Evolutionary conservation across 768 basidiomycete genomes (phyloP).

Genomic region (Rubroboletus pulcherrimus): DNA sequence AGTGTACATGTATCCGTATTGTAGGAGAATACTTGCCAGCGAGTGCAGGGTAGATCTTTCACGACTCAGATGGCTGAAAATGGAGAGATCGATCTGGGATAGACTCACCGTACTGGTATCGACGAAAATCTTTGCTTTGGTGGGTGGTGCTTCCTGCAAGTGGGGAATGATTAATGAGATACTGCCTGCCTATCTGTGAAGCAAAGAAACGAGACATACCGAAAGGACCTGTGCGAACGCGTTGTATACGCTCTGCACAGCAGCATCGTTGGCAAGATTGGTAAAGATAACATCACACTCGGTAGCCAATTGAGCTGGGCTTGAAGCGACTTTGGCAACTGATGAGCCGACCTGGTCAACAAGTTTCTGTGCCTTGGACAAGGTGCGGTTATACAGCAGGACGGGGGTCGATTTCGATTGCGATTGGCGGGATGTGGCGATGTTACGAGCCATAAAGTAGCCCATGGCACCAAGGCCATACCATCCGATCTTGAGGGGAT

Average conservation of each 20-base stretch:
- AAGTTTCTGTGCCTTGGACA: slow-evolving; percentile 56
- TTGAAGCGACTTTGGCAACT: slow-evolving; percentile 52
- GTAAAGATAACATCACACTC: slow-evolving; percentile 77
- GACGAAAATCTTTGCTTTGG: slow-evolving; percentile 69
- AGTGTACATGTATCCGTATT: neutral
- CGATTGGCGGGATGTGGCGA: slow-evolving; percentile 51
- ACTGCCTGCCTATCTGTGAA: neutral
- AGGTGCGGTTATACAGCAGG: slow-evolving; percentile 73
- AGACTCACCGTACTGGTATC: slow-evolving; percentile 78
- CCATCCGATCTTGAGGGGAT: slow-evolving; percentile 41
- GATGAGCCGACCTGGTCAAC: slow-evolving; percentile 51
- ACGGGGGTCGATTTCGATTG: slow-evolving; percentile 47
- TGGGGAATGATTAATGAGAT: slow-evolving; percentile 4
- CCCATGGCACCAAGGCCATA: slow-evolving; percentile 66
- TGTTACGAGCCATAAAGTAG: slow-evolving; percentile 72
- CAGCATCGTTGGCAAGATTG: slow-evolving; percentile 68
- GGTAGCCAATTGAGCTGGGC: slow-evolving; percentile 53
- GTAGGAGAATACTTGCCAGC: slow-evolving; percentile 34
- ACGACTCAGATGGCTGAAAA: slow-evolving; percentile 7
- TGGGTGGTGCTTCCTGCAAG: slow-evolving; percentile 37
- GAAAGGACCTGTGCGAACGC: slow-evolving; percentile 56
- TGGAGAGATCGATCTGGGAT: neutral
- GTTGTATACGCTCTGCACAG: slow-evolving; percentile 59
- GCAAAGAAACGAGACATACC: slow-evolving; percentile 32
- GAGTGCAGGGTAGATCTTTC: slow-evolving; percentile 52